Evolutionary conservation across 129 eudicot genomes (phyloP), one percentile per base, ranked within the genome.

Genomic region (Tagetes patula): DNA sequence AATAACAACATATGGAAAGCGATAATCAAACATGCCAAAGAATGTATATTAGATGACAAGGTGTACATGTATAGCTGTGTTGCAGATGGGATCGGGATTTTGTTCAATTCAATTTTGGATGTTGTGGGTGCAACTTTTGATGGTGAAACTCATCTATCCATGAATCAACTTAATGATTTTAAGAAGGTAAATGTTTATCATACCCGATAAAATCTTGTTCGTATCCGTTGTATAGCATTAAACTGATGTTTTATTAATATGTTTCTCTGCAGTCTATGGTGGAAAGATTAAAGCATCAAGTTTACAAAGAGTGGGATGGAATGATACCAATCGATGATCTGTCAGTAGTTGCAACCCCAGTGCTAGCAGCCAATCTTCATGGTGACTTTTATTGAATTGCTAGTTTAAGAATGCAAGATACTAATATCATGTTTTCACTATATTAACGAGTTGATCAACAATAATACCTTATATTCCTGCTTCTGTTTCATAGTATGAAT

Each of bases 81-180:
- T 48, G 77, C 69, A 60, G 84, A 74, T 41, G 85, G 68, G 64
- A n/a, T 80, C 34, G 82, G 68, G 65, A 74, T 94, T 41, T 66
- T 83, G 20, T 77, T 90, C 75, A 82, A 90, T 74, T 86, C 91
- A 63, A 69, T 86, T 71, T 81, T 77, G 79, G 73, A 80, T 59
- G 86, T 85, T 54, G 78, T 85, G 2, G 94, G 87, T 42, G 97
- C 85, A 52, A 79, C 85, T 31, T 84, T 89, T 77, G 87, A 84
- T 68, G 92, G 91, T n/a, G 80, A 79, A 70, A 75, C 52, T 78
- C 74, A 75, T 66, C 80, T 54, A 70, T 68, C 82, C 55, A 32
- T 84, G 62, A 85, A 86, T 67, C 56, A 62, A 8, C 86, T 94
- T 65, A 8, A 70, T 60, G 70, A 47, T 6, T 77, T 30, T 73